phyloP scores from a whole-genome alignment of 2,329 filamentous ascomycete genomes.

The Penicillium aurantiogriseum region DNA sequence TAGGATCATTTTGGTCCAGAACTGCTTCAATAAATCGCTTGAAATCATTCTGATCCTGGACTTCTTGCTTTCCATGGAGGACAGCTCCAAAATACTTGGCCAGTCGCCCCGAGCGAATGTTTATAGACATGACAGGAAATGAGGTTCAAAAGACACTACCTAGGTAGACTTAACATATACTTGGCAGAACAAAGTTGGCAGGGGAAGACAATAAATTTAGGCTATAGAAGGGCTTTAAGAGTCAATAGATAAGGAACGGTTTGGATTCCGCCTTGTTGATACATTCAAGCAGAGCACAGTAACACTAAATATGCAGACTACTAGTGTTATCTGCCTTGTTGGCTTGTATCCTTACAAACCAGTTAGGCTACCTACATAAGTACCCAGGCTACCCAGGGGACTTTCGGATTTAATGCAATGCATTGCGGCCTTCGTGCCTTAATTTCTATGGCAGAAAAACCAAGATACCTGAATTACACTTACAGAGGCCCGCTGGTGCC shows the following conservation, averaged over 20 bases:
- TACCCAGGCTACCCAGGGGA: too few species aligned
- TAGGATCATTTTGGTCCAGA: conserved; percentile 42
- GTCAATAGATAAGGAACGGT: not conserved
- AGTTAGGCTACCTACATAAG: too few species aligned
- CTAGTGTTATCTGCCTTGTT: too few species aligned
- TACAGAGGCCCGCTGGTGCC: too few species aligned
- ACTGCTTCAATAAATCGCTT: conserved; percentile 52
- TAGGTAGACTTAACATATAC: not conserved
- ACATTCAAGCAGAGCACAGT: not conserved
- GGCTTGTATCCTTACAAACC: too few species aligned
- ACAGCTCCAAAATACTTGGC: conserved; percentile 43
- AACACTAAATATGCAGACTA: not conserved
- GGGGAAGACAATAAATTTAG: not conserved
- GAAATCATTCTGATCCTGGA: conserved; percentile 42
- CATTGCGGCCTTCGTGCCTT: too few species aligned
- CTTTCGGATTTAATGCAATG: too few species aligned
- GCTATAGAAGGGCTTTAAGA: not conserved
- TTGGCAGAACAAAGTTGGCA: not conserved
- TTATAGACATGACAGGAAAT: conserved; percentile 13
- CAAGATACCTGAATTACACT: too few species aligned
- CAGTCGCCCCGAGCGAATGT: conserved; percentile 28
- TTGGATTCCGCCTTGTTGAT: not conserved
- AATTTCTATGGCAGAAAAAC: too few species aligned
- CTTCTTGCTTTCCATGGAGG: conserved; percentile 38
- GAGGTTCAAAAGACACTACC: not conserved